These are phyloP conservation scores for Mucor lusitanicus DNA, from an alignment of 371 early-diverging fungal species.

Conservation along the genomic window DNA sequence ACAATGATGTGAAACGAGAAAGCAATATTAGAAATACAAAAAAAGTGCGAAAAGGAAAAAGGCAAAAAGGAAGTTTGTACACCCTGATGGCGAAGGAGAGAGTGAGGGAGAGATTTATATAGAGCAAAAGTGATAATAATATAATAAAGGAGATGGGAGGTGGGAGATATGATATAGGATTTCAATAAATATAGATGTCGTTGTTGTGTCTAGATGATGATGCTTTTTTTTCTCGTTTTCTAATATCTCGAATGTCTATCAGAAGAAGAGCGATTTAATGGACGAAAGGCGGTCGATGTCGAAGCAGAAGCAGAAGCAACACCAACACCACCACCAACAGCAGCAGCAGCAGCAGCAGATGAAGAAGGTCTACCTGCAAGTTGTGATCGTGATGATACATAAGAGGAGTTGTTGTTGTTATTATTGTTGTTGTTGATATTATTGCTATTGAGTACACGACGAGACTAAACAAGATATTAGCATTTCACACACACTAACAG, in stretches of 20 bases:
- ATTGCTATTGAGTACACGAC: conserved; percentile 18
- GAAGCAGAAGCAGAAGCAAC: neutral
- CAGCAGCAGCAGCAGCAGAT: conserved; percentile 5
- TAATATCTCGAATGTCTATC: conserved; percentile 34
- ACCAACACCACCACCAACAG: neutral
- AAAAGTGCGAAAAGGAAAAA: neutral
- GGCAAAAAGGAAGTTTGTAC: neutral
- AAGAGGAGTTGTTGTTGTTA: conserved; percentile 11
- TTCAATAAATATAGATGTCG: neutral
- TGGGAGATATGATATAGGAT: neutral
- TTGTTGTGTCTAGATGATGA: neutral
- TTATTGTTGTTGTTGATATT: conserved; percentile 6
- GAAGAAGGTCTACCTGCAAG: conserved; percentile 20
- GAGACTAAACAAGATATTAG: conserved; percentile 17
- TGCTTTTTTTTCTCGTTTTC: conserved; percentile 1
- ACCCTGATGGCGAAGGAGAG: neutral
- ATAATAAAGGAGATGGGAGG: neutral
- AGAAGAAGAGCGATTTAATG: neutral
- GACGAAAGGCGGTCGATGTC: conserved; percentile 1
- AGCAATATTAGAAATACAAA: neutral
- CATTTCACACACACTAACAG: neutral
- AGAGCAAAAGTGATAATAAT: neutral
- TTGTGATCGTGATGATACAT: conserved; percentile 24
- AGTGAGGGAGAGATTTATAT: neutral
- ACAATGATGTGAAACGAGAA: neutral